These are phyloP conservation scores for Amphirosellinia nigrospora DNA, from an alignment of 495 filamentous ascomycete species.

Conservation along the genomic window DNA sequence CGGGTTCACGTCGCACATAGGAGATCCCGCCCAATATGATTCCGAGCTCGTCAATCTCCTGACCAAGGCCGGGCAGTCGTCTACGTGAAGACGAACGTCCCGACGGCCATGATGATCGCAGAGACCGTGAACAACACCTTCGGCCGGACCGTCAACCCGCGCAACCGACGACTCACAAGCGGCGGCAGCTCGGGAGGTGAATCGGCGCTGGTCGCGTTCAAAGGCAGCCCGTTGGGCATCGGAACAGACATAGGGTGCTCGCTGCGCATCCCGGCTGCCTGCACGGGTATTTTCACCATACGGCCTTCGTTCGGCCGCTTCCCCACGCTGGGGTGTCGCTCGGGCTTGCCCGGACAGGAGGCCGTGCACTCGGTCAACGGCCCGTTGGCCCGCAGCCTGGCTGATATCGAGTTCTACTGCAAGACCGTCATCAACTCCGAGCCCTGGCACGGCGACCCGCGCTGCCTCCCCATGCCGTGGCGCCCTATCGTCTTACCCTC, in stretches of 20 bases:
- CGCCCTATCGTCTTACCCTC: conserved; percentile 59
- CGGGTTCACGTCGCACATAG: conserved; percentile 41
- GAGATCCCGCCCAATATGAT: conserved; percentile 35
- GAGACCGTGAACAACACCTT: conserved; percentile 83
- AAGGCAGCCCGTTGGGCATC: conserved; percentile 78
- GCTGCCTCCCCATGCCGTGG: conserved; percentile 82
- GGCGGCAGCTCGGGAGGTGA: conserved; percentile 88
- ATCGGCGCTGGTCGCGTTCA: conserved; percentile 72
- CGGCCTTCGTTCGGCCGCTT: conserved; percentile 84
- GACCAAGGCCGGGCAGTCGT: conserved; percentile 80
- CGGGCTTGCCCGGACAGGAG: conserved; percentile 87
- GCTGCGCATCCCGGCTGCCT: conserved; percentile 84
- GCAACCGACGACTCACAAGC: conserved; percentile 76
- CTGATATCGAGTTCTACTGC: conserved; percentile 77
- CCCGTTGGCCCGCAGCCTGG: conserved; percentile 82
- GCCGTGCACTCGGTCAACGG: conserved; percentile 82
- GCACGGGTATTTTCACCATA: conserved; percentile 82
- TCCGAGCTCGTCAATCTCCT: conserved; percentile 56
- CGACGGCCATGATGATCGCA: conserved; percentile 82
- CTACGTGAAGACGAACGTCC: conserved; percentile 90
- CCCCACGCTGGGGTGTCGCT: conserved; percentile 77
- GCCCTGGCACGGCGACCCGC: conserved; percentile 83
- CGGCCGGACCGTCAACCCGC: conserved; percentile 78
- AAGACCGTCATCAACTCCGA: conserved; percentile 72
- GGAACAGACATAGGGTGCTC: conserved; percentile 89